A percentile compares a stretch with the other conserved stretches of the same genome.
phyloP scores from a whole-genome alignment of 495 filamentous ascomycete genomes.

The Trichoderma orchidacearum region DNA sequence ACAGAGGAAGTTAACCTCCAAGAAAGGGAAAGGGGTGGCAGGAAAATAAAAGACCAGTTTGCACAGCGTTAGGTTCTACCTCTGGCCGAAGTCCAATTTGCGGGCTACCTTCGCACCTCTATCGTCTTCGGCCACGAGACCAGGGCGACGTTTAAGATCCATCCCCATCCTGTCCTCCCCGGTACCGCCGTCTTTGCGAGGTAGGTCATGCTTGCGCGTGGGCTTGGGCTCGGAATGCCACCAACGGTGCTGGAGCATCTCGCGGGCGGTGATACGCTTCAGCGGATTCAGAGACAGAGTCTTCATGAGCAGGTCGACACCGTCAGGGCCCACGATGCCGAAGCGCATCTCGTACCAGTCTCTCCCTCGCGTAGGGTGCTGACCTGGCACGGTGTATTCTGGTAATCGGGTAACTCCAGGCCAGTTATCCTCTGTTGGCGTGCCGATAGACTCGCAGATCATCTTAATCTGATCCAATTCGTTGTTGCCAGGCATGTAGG shows the following conservation, averaged over 20 bases:
- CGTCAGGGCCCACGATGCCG: constrained; percentile 60
- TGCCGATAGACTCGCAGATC: constrained; percentile 76
- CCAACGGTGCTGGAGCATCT: constrained; percentile 73
- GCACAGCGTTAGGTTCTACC: constrained; percentile 9
- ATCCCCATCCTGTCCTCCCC: constrained; percentile 67
- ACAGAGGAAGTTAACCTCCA: no score
- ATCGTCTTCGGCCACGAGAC: constrained; percentile 49
- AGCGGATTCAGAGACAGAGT: constrained; percentile 79
- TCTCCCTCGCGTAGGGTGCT: constrained; percentile 48
- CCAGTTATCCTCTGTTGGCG: constrained; percentile 90
- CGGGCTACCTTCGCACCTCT: constrained; percentile 61
- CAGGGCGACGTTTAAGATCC: constrained; percentile 71
- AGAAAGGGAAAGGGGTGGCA: no score
- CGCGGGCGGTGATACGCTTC: constrained; percentile 59
- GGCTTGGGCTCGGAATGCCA: constrained; percentile 76
- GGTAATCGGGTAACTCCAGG: constrained; percentile 73
- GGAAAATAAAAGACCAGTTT: not conserved
- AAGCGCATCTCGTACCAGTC: constrained; percentile 62
- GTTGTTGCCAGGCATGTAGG: constrained; percentile 56
- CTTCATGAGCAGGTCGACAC: constrained; percentile 73
- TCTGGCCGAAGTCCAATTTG: constrained; percentile 68
- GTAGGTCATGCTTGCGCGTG: constrained; percentile 71
- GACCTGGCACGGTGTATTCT: constrained; percentile 55
- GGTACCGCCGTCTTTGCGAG: constrained; percentile 38
- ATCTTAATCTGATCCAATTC: constrained; percentile 69